Conservation (phyloP, 1,139 yeast genomes). For the Kodamaea sp. region DNA sequence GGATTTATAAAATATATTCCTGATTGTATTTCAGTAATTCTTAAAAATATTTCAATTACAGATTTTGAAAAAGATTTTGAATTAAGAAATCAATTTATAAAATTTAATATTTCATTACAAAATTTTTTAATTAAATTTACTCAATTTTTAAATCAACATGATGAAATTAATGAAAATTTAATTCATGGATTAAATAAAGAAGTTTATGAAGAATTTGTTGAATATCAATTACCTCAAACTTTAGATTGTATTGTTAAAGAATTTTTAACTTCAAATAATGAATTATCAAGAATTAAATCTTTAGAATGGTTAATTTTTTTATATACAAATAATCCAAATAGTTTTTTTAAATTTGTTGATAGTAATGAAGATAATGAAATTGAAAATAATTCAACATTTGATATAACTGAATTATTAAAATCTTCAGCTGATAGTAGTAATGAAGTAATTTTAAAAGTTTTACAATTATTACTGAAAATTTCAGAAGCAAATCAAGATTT, state of each 20-base stretch:
- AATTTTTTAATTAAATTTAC: constrained; percentile 31
- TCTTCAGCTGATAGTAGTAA: constrained; percentile 85
- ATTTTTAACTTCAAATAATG: constrained; percentile 48
- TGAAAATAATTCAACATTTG: constrained; percentile 22
- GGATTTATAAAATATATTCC: constrained; percentile 64
- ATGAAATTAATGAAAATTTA: constrained; percentile 13
- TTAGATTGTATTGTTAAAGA: constrained; percentile 35
- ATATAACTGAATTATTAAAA: constrained; percentile 73
- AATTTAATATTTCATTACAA: constrained; percentile 36
- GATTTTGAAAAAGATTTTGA: constrained; percentile 40
- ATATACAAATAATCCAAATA: constrained; percentile 67
- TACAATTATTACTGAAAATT: constrained; percentile 74
- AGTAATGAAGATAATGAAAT: constrained; percentile 16
- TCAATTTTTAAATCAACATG: constrained; percentile 14
- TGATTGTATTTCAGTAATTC: constrained; percentile 37
- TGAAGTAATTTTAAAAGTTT: constrained; percentile 73
- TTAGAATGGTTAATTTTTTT: constrained; percentile 88
- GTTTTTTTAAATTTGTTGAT: constrained; percentile 47
- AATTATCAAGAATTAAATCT: constrained; percentile 78
- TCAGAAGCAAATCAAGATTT: constrained; percentile 79
- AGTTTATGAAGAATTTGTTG: constrained; percentile 40
- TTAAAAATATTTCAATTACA: constrained; percentile 37
- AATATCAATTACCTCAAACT: constrained; percentile 34
- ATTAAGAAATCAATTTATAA: constrained; percentile 35
- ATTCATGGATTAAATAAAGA: constrained; percentile 37